Evolutionary conservation across 1,284 basidiomycete genomes (phyloP), one percentile per base, ranked within the genome.

Genomic region (Ceratobasidium sp.): DNA sequence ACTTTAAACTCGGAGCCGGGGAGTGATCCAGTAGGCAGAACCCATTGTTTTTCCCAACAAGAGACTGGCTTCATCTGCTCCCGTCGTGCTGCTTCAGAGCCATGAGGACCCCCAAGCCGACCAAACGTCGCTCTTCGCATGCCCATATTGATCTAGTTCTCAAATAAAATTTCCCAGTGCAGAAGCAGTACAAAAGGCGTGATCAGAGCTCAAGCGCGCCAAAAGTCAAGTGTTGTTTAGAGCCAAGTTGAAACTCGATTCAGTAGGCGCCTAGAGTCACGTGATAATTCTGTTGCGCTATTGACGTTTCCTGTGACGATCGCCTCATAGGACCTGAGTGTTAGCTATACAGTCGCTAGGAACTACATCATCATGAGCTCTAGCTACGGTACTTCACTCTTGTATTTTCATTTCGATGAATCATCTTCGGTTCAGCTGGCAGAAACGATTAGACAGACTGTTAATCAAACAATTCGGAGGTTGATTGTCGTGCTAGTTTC

Each of bases 41-140:
- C 68, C 70, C 70, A 71, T 52, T 71, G 70, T 49, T 71, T 71
- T 54, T 71, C 70, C 70, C 70, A 71, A 36, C 62, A 69, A 44
- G 58, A 57, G 8, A 69, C 68, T 9, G 70, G 70, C 19, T 67
- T 67, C 64, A 67, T 67, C 42, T 67, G 64, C 42, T 67, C 64
- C 2, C 64, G 64, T 36, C 64, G 64, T 30, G 64, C 64, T n/a
- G 53, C 64, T 21, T 67, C 64, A 30, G 64, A 67, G 42, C 52
- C 56, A 27, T 67, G 64, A 47, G 64, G 52, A 44, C 64, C 64
- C 33, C 47, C 64, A 46, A 67, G 56, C 6, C 64, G 64, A 36
- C 64, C 64, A 47, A 67, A 67, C 11, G 64, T 52, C 29, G 64
- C 64, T 21, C 64, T 36, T 23, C 64, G 64, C n/a, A 67, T 67